phyloP scores from a whole-genome alignment of 75 land plant species.

The Cryptomeria japonica region DNA sequence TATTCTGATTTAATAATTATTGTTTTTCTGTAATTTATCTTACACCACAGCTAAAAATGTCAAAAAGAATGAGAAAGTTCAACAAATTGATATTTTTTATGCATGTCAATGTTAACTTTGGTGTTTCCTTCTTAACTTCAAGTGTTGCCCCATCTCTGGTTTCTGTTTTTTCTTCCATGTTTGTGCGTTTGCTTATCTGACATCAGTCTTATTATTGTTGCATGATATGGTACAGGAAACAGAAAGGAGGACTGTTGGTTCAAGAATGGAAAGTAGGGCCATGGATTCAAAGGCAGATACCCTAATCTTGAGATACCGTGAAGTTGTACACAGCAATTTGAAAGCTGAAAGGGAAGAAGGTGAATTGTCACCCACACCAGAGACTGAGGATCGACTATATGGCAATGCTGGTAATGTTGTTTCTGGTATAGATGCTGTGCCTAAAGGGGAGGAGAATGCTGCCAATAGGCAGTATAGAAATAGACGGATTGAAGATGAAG shows the following conservation, averaged over 20 bases:
- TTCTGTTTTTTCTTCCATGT: not conserved
- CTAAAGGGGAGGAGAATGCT: slow-evolving; percentile 38
- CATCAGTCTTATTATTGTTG: not conserved
- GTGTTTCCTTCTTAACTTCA: not conserved
- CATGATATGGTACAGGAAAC: slow-evolving; percentile 7
- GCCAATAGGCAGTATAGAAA: slow-evolving; percentile 29
- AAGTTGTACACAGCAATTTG: slow-evolving; percentile 16
- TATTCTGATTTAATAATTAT: not conserved
- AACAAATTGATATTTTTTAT: not conserved
- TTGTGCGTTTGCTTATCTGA: not conserved
- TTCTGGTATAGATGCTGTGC: slow-evolving; percentile 11
- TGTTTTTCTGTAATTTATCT: not conserved
- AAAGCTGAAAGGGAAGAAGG: slow-evolving; percentile 94
- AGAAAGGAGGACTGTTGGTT: not conserved
- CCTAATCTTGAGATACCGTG: slow-evolving; percentile 12
- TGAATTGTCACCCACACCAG: slow-evolving; percentile 88
- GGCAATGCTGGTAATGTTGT: slow-evolving; percentile 20
- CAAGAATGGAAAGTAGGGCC: slow-evolving; percentile 20
- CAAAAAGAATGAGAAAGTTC: not conserved
- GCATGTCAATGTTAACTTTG: not conserved
- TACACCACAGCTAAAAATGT: not conserved
- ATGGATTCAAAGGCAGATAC: not conserved
- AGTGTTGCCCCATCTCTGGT: not conserved
- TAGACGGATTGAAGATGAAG: slow-evolving; percentile 38
- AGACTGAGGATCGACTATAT: slow-evolving; percentile 60